Conservation (phyloP, 2,329 filamentous ascomycete genomes). For the Microdochium trichocladiopsis region DNA sequence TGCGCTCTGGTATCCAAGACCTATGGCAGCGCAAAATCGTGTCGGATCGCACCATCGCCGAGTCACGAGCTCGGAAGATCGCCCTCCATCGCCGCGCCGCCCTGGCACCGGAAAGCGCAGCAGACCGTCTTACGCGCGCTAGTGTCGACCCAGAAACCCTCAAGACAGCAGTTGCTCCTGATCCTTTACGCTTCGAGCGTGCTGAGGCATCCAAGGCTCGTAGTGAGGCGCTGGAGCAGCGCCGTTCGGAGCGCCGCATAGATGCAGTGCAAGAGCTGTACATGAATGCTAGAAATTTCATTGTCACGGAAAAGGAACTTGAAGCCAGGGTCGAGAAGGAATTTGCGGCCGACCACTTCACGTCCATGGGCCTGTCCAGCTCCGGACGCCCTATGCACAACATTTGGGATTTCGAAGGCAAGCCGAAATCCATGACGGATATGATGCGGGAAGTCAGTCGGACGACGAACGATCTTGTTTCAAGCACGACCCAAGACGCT, state of each 20-base stretch:
- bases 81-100: constrained; percentile 39
- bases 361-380: constrained; percentile 26
- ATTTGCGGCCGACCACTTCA: constrained; percentile 62
- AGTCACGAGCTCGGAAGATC: constrained; percentile 38
- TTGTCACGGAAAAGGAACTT: constrained; percentile 74
- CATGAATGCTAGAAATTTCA: constrained; percentile 80
- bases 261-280: constrained; percentile 82
- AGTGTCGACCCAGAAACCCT: constrained; percentile 50
- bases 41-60: constrained; percentile 24
- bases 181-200: constrained; percentile 54
- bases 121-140: constrained; percentile 69
- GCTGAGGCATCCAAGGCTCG: constrained; percentile 34
- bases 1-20: constrained; percentile 63
- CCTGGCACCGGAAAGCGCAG: constrained; percentile 60
- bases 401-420: constrained; percentile 43
- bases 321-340: constrained; percentile 63
- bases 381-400: constrained; percentile 28
- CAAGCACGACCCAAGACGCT: constrained; percentile 27
- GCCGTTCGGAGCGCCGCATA: constrained; percentile 52
- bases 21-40: constrained; percentile 60
- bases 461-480: constrained; percentile 11
- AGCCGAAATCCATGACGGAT: constrained; percentile 34
- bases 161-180: constrained; percentile 45
- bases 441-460: constrained; percentile 33
- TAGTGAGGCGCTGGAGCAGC: constrained; percentile 33